These are phyloP conservation scores for Thraustochytrium sp. DNA, from an alignment of 352 stramenopile species.

Conservation along the genomic window DNA sequence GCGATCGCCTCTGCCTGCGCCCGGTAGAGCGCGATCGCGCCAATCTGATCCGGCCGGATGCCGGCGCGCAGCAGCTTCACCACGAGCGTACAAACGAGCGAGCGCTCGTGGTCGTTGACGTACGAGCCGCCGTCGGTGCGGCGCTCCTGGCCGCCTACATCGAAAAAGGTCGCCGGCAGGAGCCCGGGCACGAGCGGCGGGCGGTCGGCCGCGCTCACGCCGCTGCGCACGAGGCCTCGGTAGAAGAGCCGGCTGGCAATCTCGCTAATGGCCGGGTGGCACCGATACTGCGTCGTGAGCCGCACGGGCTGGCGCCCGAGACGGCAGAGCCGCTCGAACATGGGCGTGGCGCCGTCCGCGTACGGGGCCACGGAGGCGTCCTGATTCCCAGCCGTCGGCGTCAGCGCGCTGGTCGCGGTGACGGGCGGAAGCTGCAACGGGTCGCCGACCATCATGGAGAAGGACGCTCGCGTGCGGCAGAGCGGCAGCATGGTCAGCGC, in stretches of 20 bases:
- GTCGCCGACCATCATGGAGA: conserved; percentile 47
- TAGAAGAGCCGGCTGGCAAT: conserved; percentile 51
- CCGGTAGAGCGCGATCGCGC: background rate
- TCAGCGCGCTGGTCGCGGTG: background rate
- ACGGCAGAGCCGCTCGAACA: conserved; percentile 49
- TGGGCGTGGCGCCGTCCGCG: conserved; percentile 44
- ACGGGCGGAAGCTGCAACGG: conserved; percentile 51
- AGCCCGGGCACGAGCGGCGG: background rate
- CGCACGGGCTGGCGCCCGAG: conserved; percentile 46
- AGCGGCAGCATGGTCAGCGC: conserved; percentile 51
- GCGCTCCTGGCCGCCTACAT: background rate
- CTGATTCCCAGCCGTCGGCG: background rate
- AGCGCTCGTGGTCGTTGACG: background rate
- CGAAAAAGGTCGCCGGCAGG: background rate
- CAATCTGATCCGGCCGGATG: background rate
- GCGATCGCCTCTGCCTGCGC: conserved; percentile 10
- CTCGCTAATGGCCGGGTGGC: conserved; percentile 49
- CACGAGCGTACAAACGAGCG: background rate
- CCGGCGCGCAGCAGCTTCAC: background rate
- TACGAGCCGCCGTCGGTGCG: background rate
- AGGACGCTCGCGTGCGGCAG: conserved; percentile 31
- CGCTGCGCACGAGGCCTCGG: conserved; percentile 12
- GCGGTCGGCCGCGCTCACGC: background rate
- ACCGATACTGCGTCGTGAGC: conserved; percentile 50
- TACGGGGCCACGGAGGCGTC: background rate